Evolutionary conservation across 805 yeast species (phyloP).

Genomic region (Candida manassasensis): DNA sequence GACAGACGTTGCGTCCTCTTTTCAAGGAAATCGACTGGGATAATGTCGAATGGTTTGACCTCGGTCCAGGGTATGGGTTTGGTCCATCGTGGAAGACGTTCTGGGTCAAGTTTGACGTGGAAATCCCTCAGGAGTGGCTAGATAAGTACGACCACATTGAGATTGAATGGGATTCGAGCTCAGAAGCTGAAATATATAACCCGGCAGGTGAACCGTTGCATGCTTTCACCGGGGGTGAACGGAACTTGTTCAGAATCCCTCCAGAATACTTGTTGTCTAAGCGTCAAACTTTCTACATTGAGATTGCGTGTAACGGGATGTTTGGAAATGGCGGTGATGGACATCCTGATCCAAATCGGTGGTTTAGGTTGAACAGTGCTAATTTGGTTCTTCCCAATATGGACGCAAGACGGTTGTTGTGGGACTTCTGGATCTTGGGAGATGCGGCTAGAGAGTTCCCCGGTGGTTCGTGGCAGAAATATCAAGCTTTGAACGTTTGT

Average conservation of each 20-base stretch:
- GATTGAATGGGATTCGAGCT: slow-evolving; percentile 79
- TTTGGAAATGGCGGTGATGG: slow-evolving; percentile 66
- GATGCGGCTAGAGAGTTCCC: slow-evolving; percentile 89
- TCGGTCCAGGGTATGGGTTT: slow-evolving; percentile 67
- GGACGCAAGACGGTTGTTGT: slow-evolving; percentile 69
- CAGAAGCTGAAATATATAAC: slow-evolving; percentile 79
- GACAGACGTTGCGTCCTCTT: slow-evolving; percentile 53
- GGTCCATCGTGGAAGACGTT: slow-evolving; percentile 98
- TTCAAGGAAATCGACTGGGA: slow-evolving; percentile 53
- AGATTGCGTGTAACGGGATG: slow-evolving; percentile 93
- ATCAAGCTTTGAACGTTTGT: slow-evolving; percentile 74
- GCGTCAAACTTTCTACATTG: slow-evolving; percentile 70
- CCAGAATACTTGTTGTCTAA: slow-evolving; percentile 45
- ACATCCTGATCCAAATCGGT: slow-evolving; percentile 63
- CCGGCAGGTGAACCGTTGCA: slow-evolving; percentile 64
- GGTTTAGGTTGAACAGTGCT: slow-evolving; percentile 61
- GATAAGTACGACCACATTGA: slow-evolving; percentile 46
- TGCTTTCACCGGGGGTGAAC: slow-evolving; percentile 82
- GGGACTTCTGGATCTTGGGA: slow-evolving; percentile 83
- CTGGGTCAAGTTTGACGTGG: slow-evolving; percentile 74
- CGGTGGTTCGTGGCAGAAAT: slow-evolving; percentile 73
- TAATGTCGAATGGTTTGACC: slow-evolving; percentile 45
- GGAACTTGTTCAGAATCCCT: slow-evolving; percentile 71
- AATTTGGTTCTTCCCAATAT: slow-evolving; percentile 79
- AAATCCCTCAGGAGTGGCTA: slow-evolving; percentile 61